Base-by-base conservation (phyloP, 345 rosid species). In the Eucalyptus tenuipes region DNA sequence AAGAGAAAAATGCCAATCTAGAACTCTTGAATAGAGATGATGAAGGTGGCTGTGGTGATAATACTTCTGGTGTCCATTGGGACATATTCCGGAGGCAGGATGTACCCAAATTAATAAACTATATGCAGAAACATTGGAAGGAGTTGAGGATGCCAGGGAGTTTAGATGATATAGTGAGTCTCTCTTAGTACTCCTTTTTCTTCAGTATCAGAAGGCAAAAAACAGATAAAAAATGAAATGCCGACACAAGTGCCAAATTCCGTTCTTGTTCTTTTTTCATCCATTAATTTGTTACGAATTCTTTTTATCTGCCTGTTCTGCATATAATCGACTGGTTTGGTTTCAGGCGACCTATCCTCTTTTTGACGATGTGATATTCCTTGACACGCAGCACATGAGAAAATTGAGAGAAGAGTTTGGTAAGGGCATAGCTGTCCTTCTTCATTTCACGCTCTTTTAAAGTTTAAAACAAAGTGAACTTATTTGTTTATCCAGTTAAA, bases 21-120 rank as follows among this genome's bases (percentile, higher is more conserved):
- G 81, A 71, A 71, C 22, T 71, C 66, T 87, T 87, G 33, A 85
- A 88, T 71, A 88, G 89, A 57, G 88, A 85, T 59, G 37, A 86
- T 49, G 90, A 53, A 66, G 89, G 87, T 88, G 52, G 87, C 45
- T 42, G 88, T 53, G 88, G 71, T 40, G 86, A 88, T 88, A 85
- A 89, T 90, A 85, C 16, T 79, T 91, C 95, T 13, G 99, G 97
- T 90, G 94, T 92, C 71, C 90, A 80, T 87, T 97, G 99, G 99
- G 99, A 97, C 88, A 94, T 98, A 90, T 98, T 98, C 71, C 91
- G 93, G 86, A 95, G 95, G 90, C 95, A 94, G 92, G 99, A 98
- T 92, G 95, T 92, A 89, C 95, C 97, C 52, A 95, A 95, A 91
- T 91, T 98, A 88, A 90, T 88, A 59, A 91, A 92, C 88, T 98